phyloP scores from a whole-genome alignment of 148 eudicot species.

The Camellia granthamiana region DNA sequence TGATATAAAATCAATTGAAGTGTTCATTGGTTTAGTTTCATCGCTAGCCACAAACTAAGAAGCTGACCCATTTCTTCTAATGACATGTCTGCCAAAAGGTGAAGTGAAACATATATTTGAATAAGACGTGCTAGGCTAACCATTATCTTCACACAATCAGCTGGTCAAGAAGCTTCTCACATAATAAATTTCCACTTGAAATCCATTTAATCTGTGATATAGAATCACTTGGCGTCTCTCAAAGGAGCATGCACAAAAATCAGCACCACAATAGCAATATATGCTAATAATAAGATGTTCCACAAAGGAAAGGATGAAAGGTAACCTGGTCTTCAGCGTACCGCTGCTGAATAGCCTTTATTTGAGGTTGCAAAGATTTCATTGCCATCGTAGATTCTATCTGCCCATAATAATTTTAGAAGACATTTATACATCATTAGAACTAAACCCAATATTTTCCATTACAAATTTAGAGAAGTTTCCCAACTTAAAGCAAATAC shows the following conservation, averaged over 20 bases:
- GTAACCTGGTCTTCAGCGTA: conserved; percentile 97
- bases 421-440: neutral
- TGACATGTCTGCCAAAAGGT: neutral
- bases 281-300: conserved; percentile 1
- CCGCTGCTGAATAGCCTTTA: conserved; percentile 89
- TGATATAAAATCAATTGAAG: neutral
- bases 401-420: conserved; percentile 28
- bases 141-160: neutral
- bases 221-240: neutral
- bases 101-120: neutral
- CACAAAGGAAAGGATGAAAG: conserved; percentile 6
- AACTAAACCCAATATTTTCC: neutral
- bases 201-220: neutral
- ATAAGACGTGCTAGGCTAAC: neutral
- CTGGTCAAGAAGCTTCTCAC: neutral
- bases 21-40: neutral
- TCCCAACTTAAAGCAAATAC: neutral
- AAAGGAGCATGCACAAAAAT: neutral
- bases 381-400: conserved; percentile 93
- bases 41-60: neutral
- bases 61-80: neutral
- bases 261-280: neutral
- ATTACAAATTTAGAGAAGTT: neutral
- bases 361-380: conserved; percentile 93
- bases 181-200: neutral